phyloP scores from a whole-genome alignment of 805 yeast genomes.

The Candida railenensis region DNA sequence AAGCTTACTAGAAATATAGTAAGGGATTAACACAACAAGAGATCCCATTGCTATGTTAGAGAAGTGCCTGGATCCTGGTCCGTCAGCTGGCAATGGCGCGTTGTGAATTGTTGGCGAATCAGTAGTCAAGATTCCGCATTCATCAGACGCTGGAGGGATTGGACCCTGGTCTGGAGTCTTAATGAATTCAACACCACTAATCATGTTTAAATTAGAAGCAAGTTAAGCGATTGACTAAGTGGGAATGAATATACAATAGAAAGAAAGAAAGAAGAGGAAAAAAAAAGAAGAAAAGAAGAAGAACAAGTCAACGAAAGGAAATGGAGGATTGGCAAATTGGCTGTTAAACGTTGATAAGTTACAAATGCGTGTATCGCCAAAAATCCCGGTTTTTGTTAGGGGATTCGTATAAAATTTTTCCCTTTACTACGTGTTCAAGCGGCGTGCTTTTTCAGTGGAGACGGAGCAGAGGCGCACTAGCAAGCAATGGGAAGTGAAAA shows the following conservation, averaged over 20 bases:
- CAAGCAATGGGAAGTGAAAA: no score
- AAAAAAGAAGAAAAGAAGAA: not conserved
- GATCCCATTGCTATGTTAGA: constrained; percentile 55
- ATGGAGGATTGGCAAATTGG: not conserved
- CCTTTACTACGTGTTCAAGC: not conserved
- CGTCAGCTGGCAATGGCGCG: constrained; percentile 89
- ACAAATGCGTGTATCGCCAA: constrained; percentile 3
- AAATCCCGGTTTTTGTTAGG: not conserved
- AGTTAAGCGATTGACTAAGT: not conserved
- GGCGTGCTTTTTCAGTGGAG: no score
- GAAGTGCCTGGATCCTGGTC: constrained; percentile 80
- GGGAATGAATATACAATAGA: not conserved
- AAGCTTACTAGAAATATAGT: constrained; percentile 57
- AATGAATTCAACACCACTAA: constrained; percentile 50
- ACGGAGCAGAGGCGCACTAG: no score
- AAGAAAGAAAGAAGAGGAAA: constrained; percentile 3
- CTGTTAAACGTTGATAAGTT: not conserved
- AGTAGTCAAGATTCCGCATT: constrained; percentile 38
- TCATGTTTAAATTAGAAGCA: constrained; percentile 29
- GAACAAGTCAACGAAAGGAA: not conserved
- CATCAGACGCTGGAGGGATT: constrained; percentile 28
- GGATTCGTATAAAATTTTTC: not conserved
- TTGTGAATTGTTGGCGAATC: constrained; percentile 72
- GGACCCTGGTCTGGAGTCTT: constrained; percentile 51
- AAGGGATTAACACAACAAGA: constrained; percentile 58